Evolutionary conservation across 148 eudicot species (phyloP).

Genomic region (Gaultheria prostrata): DNA sequence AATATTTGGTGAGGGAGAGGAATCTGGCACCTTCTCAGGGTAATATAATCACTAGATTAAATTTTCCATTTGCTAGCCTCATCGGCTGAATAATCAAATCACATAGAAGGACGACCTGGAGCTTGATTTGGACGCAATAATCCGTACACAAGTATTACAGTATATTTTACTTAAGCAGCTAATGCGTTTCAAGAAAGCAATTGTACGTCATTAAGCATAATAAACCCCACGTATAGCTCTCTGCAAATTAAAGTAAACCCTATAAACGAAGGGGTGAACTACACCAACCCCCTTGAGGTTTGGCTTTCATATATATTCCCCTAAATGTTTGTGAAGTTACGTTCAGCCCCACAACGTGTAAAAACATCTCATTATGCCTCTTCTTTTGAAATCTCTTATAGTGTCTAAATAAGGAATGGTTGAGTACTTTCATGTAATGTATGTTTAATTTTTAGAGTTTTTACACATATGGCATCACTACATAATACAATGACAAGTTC

Average conservation of each 20-base stretch:
- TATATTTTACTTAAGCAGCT: not conserved
- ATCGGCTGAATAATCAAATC: not conserved
- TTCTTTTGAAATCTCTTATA: not conserved
- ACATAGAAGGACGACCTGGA: not conserved
- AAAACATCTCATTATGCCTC: not conserved
- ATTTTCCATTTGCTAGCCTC: no score
- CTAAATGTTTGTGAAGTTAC: not conserved
- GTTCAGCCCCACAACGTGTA: not conserved
- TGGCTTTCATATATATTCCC: not conserved
- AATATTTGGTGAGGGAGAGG: no score
- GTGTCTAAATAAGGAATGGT: no score
- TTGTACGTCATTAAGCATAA: not conserved
- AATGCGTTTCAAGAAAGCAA: not conserved
- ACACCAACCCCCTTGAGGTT: not conserved
- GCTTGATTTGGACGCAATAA: not conserved
- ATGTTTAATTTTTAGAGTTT: no score
- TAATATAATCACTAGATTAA: no score
- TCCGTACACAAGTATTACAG: not conserved
- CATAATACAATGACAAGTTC: no score
- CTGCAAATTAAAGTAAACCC: not conserved
- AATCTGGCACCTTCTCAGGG: no score
- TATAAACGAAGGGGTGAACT: not conserved
- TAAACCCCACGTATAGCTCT: not conserved
- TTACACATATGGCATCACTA: no score
- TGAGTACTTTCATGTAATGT: no score